A percentile compares a stretch with the other conserved stretches of the same genome.
Evolutionary conservation across 2,329 filamentous ascomycete genomes (phyloP).

Genomic region (Colletotrichum chrysophilum): DNA sequence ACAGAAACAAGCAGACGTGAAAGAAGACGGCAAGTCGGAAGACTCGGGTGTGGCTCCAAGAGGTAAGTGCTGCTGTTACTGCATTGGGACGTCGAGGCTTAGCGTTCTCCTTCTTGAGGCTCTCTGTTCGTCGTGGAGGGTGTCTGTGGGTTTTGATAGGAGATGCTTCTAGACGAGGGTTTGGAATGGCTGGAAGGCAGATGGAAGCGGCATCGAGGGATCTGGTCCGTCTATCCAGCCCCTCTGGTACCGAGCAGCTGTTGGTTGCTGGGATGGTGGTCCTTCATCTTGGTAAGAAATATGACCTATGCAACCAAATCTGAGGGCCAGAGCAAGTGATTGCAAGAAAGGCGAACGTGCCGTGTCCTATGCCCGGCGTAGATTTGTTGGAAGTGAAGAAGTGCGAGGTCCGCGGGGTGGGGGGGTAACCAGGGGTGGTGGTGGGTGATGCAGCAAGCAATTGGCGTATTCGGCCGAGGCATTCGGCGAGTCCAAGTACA

Average conservation of each 20-base stretch:
- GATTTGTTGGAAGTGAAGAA: background rate
- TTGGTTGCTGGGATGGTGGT: background rate
- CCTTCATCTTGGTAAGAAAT: background rate
- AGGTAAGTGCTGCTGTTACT: background rate
- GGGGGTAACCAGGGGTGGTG: background rate
- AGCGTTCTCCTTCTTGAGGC: slow-evolving; percentile 4
- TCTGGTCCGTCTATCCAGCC: background rate
- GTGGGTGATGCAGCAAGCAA: background rate
- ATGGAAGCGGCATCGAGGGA: slow-evolving; percentile 4
- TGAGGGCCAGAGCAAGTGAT: background rate
- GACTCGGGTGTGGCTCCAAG: background rate
- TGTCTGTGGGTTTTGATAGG: background rate
- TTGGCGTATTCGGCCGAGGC: slow-evolving; percentile 2
- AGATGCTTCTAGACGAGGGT: background rate
- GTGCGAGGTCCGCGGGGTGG: background rate
- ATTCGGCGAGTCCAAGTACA: background rate
- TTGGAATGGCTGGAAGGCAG: background rate
- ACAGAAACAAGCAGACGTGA: background rate
- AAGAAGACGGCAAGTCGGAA: background rate
- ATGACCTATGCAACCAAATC: background rate
- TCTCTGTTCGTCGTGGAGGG: background rate
- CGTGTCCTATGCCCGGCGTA: background rate
- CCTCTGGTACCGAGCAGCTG: background rate
- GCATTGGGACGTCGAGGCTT: background rate
- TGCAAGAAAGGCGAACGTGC: background rate